Percentiles rank a stretch among this genome's conserved stretches.
Conservation (phyloP, 805 yeast species). For the Ogataea salicorniae region DNA sequence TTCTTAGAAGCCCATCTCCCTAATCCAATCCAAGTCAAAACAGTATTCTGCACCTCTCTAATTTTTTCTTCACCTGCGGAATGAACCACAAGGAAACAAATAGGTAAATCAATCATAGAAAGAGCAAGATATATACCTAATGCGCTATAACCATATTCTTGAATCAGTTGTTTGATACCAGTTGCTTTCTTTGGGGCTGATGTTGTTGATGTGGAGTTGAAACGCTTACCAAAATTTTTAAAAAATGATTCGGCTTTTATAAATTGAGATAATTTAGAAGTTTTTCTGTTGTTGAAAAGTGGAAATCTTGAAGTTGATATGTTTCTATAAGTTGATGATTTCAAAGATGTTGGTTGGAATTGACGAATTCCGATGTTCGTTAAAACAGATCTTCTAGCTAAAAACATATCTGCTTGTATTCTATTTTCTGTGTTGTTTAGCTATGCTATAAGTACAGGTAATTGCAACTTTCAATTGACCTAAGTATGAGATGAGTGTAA, state of each 20-base stretch:
- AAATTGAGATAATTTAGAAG: not conserved
- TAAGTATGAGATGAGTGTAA: too few species aligned
- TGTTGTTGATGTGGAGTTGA: conserved; percentile 13
- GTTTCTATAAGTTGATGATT: not conserved
- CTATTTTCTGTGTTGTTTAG: too few species aligned
- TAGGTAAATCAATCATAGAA: conserved; percentile 73
- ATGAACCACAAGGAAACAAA: conserved; percentile 80
- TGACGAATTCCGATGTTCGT: not conserved
- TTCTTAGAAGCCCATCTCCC: conserved; percentile 32
- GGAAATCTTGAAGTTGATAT: too few species aligned
- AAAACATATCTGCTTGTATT: not conserved
- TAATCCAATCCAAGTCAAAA: conserved; percentile 58
- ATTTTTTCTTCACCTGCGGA: conserved; percentile 82
- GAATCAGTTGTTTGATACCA: conserved; percentile 60
- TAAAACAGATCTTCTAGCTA: not conserved
- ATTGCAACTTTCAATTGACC: too few species aligned
- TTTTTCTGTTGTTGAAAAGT: not conserved
- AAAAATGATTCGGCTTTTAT: not conserved
- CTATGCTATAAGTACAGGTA: too few species aligned
- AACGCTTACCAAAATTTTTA: conserved; percentile 5
- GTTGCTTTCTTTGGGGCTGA: conserved; percentile 29
- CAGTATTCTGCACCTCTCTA: conserved; percentile 55
- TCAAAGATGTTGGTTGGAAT: not conserved
- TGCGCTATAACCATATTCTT: conserved; percentile 89
- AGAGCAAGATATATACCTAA: conserved; percentile 76